phyloP scores from a whole-genome alignment of 2,329 filamentous ascomycete genomes.

The Verticillium nonalfalfae region DNA sequence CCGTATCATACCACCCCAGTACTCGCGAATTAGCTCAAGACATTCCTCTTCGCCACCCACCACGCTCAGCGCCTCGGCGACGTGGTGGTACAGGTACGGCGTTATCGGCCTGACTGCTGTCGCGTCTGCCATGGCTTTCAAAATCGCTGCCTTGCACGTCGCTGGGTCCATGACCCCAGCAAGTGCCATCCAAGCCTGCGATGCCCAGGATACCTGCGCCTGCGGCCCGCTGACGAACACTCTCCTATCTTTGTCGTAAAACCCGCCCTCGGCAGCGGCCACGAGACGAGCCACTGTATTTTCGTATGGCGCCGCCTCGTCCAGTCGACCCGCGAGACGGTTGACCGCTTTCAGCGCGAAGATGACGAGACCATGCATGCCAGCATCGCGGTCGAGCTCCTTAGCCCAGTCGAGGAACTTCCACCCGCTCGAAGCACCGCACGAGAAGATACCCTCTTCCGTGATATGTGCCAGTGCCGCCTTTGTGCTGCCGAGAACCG shows the following conservation, averaged over 20 bases:
- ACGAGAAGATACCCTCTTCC: not conserved
- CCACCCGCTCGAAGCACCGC: conserved; percentile 12
- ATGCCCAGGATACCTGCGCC: conserved; percentile 19
- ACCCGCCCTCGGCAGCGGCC: conserved; percentile 10
- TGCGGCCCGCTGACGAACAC: conserved; percentile 20
- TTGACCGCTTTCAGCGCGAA: conserved; percentile 20
- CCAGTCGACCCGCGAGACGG: conserved; percentile 17
- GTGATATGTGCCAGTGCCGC: conserved; percentile 10
- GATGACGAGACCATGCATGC: conserved; percentile 21
- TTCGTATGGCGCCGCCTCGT: conserved; percentile 13
- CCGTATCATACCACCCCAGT: conserved; percentile 24
- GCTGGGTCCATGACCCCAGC: conserved; percentile 14
- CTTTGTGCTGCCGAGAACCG: conserved; percentile 20
- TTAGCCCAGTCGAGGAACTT: conserved; percentile 25
- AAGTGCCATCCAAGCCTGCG: conserved; percentile 23
- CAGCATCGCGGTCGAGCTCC: conserved; percentile 19
- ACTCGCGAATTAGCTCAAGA: conserved; percentile 20
- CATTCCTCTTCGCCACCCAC: conserved; percentile 18
- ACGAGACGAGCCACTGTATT: conserved; percentile 14
- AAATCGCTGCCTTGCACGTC: conserved; percentile 13
- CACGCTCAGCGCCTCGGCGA: conserved; percentile 19
- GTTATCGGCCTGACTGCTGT: conserved; percentile 20
- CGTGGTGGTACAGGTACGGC: conserved; percentile 22
- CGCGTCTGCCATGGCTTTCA: conserved; percentile 15
- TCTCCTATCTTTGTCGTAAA: conserved; percentile 8